These are phyloP conservation scores for Penicillium coffeae DNA, from an alignment of 495 filamentous ascomycete genomes.

Conservation along the genomic window DNA sequence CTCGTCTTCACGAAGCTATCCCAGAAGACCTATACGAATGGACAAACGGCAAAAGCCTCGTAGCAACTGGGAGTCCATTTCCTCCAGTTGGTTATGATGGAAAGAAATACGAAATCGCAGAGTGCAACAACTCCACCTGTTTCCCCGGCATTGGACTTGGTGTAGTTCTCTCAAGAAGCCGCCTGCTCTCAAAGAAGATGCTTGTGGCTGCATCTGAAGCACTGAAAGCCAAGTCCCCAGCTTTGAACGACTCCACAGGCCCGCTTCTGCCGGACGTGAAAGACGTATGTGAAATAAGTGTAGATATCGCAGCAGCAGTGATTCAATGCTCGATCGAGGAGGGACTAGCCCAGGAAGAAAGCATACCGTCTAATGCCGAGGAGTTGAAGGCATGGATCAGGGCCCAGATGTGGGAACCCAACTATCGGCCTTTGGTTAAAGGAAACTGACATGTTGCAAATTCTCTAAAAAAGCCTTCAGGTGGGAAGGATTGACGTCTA, in stretches of 20 bases:
- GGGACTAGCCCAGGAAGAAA: constrained; percentile 53
- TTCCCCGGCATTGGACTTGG: constrained; percentile 87
- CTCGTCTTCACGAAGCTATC: constrained; percentile 74
- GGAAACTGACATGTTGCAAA: too few relatives aligned
- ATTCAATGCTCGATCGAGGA: constrained; percentile 68
- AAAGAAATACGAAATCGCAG: constrained; percentile 62
- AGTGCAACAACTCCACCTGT: constrained; percentile 87
- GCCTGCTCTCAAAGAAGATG: constrained; percentile 68
- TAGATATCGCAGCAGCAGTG: constrained; percentile 75
- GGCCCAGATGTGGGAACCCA: constrained; percentile 87
- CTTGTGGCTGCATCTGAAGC: constrained; percentile 74
- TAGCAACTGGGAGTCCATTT: constrained; percentile 84
- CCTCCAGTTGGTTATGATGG: constrained; percentile 68
- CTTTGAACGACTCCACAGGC: constrained; percentile 51
- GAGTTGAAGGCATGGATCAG: constrained; percentile 76
- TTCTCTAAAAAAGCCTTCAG: too few relatives aligned
- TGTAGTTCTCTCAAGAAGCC: constrained; percentile 62
- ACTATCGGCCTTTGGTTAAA: constrained; percentile 58
- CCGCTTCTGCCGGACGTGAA: constrained; percentile 73
- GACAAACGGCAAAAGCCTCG: constrained; percentile 74
- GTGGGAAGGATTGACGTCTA: too few relatives aligned
- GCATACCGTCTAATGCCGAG: constrained; percentile 40
- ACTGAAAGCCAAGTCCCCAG: constrained; percentile 66
- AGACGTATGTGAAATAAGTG: constrained; percentile 70
- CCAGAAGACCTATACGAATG: constrained; percentile 74